Evolutionary conservation across 208 protist genomes (phyloP).

Genomic region (Trypanosoma brucei): DNA sequence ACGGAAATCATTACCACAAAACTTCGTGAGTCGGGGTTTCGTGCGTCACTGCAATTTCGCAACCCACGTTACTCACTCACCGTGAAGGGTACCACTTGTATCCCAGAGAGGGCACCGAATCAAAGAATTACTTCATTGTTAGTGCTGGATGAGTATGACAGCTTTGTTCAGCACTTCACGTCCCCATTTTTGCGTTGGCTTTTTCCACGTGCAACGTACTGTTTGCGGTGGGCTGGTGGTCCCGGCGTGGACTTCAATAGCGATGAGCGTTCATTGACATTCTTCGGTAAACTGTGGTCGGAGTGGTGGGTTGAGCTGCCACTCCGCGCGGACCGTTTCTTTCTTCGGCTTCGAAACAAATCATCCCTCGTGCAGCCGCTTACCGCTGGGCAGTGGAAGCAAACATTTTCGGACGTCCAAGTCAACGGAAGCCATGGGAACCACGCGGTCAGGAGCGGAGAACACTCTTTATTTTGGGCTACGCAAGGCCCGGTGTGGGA

Average conservation of each 20-base stretch:
- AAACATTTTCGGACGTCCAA: not conserved
- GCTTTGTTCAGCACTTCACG: conserved; percentile 31
- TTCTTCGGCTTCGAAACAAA: conserved; percentile 42
- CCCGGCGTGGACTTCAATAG: conserved; percentile 32
- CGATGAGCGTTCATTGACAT: conserved; percentile 17
- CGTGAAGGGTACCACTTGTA: not conserved
- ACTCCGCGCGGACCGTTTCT: conserved; percentile 13
- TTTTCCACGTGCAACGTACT: conserved; percentile 16
- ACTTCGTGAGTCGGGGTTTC: not conserved
- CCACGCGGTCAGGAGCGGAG: not conserved
- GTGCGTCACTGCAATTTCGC: not conserved
- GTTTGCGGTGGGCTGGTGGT: conserved; percentile 25
- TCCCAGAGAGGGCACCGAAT: conserved; percentile 2
- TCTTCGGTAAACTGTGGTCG: conserved; percentile 36
- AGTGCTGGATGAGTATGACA: conserved; percentile 31
- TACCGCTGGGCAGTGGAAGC: not conserved
- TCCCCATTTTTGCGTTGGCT: conserved; percentile 12
- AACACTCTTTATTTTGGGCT: conserved; percentile 58
- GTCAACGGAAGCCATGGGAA: not conserved
- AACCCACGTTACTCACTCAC: not conserved
- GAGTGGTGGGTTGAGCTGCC: conserved; percentile 44
- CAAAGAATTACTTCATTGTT: conserved; percentile 21
- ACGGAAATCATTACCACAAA: not conserved
- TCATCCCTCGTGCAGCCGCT: conserved; percentile 31
- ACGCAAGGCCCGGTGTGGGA: conserved; percentile 62